These are phyloP conservation scores for Nemania diffusa DNA, from an alignment of 2,329 filamentous ascomycete genomes.

Conservation along the genomic window DNA sequence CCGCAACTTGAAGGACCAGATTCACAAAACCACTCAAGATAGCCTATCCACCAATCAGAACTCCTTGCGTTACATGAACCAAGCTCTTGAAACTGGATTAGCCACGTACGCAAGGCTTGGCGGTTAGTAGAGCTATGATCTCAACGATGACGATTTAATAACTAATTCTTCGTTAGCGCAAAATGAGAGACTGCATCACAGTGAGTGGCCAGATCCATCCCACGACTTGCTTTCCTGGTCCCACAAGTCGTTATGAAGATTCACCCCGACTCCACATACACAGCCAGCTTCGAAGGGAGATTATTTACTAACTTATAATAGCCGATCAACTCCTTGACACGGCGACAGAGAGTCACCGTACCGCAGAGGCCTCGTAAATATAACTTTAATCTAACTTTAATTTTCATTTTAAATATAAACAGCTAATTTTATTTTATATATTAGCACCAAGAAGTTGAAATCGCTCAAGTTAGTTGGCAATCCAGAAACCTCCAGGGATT, in stretches of 20 bases:
- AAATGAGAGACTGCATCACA: conserved; percentile 83
- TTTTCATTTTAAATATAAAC: too few species aligned
- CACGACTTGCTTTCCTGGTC: not conserved
- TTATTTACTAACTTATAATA: conserved; percentile 19
- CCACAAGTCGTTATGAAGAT: not conserved
- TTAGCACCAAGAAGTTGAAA: conserved; percentile 80
- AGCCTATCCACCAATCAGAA: conserved; percentile 74
- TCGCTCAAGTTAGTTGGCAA: conserved; percentile 23
- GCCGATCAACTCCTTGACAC: conserved; percentile 81
- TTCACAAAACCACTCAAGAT: conserved; percentile 79
- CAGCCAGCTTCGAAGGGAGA: not conserved
- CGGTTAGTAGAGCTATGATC: conserved; percentile 25
- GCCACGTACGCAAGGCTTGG: conserved; percentile 78
- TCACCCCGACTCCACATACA: not conserved
- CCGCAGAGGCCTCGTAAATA: conserved; percentile 72
- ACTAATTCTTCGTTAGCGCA: conserved; percentile 60
- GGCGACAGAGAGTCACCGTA: conserved; percentile 78
- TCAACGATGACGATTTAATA: not conserved
- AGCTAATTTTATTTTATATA: too few species aligned
- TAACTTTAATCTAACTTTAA: too few species aligned
- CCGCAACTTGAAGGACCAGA: conserved; percentile 66
- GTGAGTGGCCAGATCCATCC: conserved; percentile 20
- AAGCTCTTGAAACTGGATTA: conserved; percentile 76
- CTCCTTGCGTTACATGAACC: conserved; percentile 72
- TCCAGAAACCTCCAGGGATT: too few species aligned